phyloP scores from a whole-genome alignment of 2,329 filamentous ascomycete species.

The Talaromyces verruculosus region DNA sequence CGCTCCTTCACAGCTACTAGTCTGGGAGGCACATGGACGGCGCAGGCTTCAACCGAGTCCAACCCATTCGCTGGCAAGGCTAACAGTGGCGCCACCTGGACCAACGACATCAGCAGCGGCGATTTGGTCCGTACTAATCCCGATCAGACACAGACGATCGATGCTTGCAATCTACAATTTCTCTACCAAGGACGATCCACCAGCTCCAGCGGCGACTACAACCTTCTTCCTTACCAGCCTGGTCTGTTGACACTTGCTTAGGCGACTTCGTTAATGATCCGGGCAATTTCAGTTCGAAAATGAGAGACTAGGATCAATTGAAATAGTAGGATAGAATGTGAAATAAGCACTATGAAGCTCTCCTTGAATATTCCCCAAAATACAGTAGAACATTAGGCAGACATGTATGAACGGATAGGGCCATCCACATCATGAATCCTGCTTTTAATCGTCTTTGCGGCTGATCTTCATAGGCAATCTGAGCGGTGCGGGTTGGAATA shows the following conservation, averaged over 20 bases:
- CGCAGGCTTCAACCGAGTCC: conserved; percentile 57
- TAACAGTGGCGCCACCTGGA: background rate
- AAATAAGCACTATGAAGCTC: background rate
- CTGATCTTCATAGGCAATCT: background rate
- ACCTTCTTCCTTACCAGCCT: background rate
- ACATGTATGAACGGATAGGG: background rate
- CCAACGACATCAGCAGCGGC: background rate
- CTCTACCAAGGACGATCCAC: background rate
- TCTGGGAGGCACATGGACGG: conserved; percentile 59
- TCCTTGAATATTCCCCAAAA: background rate
- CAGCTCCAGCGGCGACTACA: background rate
- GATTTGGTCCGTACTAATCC: background rate
- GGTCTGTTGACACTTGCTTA: background rate
- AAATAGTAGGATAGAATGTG: background rate
- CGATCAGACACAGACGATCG: background rate
- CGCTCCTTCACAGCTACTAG: conserved; percentile 63
- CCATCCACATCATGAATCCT: background rate
- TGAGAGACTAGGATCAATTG: too few relatives aligned
- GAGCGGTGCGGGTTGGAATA: background rate
- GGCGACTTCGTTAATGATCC: too few relatives aligned
- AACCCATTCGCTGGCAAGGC: background rate
- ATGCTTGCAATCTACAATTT: background rate
- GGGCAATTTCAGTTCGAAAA: too few relatives aligned
- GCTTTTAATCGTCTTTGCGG: background rate
- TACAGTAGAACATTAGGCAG: background rate